Percentiles rank a stretch among this genome's conserved stretches.
Conservation (phyloP, 257 asterid genomes). For the Eustoma russellianum region DNA sequence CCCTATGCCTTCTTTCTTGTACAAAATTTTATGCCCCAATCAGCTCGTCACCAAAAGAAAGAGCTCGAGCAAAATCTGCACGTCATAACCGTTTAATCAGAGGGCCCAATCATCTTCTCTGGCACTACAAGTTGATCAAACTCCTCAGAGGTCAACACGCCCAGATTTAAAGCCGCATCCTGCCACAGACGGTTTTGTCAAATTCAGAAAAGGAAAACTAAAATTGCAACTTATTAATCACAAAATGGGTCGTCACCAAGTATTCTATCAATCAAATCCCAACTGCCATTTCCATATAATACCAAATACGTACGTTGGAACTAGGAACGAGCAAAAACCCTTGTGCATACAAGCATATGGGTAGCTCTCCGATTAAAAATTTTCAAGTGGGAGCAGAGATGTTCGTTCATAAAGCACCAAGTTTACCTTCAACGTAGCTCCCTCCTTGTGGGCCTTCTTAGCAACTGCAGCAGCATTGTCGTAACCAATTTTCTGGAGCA, state of each 20-base stretch:
- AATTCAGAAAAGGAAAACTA: neutral
- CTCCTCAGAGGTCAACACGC: slow-evolving; percentile 67
- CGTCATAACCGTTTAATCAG: slow-evolving; percentile 25
- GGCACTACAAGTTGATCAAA: slow-evolving; percentile 84
- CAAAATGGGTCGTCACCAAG: neutral
- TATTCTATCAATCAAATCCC: neutral
- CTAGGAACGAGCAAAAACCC: neutral
- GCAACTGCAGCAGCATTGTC: slow-evolving; percentile 97
- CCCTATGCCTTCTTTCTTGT: no score
- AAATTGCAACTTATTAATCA: neutral
- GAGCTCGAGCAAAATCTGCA: no score
- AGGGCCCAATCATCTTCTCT: slow-evolving; percentile 89
- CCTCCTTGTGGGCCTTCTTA: slow-evolving; percentile 98
- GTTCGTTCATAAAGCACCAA: neutral
- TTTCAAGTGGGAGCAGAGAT: neutral
- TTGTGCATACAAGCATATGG: neutral
- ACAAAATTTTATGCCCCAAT: no score
- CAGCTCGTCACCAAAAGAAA: no score
- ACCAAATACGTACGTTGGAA: neutral
- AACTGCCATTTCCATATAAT: no score
- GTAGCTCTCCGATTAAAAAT: neutral
- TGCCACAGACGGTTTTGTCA: slow-evolving; percentile 25
- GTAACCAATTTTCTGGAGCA: slow-evolving; percentile 80
- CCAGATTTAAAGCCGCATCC: slow-evolving; percentile 84
- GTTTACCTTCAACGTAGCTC: slow-evolving; percentile 74